A percentile compares a stretch with the other conserved stretches of the same genome.
These are phyloP conservation scores for Pythium guiyangense DNA, from an alignment of 352 stramenopile species.

Conservation along the genomic window DNA sequence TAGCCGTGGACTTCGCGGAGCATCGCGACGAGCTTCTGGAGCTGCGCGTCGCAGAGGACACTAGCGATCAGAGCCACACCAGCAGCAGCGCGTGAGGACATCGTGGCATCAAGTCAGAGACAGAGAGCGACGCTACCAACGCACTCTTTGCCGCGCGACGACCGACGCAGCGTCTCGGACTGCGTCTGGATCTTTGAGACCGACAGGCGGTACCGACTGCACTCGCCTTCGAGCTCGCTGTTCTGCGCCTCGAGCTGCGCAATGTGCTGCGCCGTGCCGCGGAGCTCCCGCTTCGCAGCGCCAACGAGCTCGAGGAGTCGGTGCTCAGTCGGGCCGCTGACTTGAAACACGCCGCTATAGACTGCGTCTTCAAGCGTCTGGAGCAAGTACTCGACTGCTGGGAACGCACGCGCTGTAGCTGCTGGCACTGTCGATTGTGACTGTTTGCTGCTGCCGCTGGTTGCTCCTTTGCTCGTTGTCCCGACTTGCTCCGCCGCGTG, in stretches of 20 bases:
- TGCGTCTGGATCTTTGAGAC: constrained; percentile 13
- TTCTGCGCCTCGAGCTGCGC: constrained; percentile 7
- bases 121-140: constrained; percentile 1
- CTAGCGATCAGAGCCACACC: background rate
- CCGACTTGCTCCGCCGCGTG: background rate
- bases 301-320: constrained; percentile 7
- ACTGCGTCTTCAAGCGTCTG: constrained; percentile 8
- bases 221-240: constrained; percentile 3
- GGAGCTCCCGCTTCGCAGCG: constrained; percentile 10
- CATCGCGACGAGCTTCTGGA: constrained; percentile 33
- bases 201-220: constrained; percentile 3
- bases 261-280: constrained; percentile 2
- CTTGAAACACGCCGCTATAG: constrained; percentile 6
- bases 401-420: background rate
- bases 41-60: constrained; percentile 21
- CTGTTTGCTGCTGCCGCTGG: background rate
- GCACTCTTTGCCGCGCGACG: constrained; percentile 13
- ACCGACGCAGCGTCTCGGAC: constrained; percentile 9
- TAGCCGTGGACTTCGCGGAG: constrained; percentile 23
- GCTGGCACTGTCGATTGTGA: background rate
- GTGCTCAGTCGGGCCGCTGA: constrained; percentile 3
- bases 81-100: constrained; percentile 8
- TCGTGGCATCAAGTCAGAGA: background rate
- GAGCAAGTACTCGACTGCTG: constrained; percentile 5
- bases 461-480: background rate